Evolutionary conservation across 108 stramenopile species (phyloP).

Genomic region (Pseudonitzschia pungens): DNA sequence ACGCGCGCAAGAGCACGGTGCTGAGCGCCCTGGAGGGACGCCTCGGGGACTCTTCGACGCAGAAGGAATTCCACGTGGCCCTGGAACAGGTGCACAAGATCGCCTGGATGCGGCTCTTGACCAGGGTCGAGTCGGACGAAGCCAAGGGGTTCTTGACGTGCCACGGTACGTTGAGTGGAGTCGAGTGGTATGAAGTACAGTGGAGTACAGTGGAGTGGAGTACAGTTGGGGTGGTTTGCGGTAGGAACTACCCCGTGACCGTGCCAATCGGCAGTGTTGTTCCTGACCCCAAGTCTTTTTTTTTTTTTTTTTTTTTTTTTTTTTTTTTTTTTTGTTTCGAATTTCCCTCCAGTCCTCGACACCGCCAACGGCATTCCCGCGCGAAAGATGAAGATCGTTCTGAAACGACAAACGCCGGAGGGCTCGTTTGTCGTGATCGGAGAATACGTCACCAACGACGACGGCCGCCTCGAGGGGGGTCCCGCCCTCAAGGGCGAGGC

Average conservation of each 20-base stretch:
- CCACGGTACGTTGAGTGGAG: slow-evolving; percentile 37
- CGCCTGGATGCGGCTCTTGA: slow-evolving; percentile 89
- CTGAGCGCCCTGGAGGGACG: slow-evolving; percentile 72
- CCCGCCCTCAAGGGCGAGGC: slow-evolving; percentile 67
- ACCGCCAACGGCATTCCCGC: slow-evolving; percentile 85
- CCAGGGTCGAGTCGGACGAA: slow-evolving; percentile 50
- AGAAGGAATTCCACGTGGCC: slow-evolving; percentile 65
- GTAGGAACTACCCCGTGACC: too few relatives aligned
- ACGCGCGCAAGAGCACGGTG: slow-evolving; percentile 82
- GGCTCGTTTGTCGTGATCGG: slow-evolving; percentile 51
- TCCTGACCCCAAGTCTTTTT: too few relatives aligned
- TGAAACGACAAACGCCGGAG: slow-evolving; percentile 51
- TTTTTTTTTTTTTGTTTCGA: neutral
- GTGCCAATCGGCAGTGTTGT: neutral
- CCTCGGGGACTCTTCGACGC: slow-evolving; percentile 25
- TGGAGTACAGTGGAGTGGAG: too few relatives aligned
- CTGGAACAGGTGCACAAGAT: slow-evolving; percentile 87
- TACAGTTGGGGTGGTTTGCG: too few relatives aligned
- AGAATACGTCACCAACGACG: slow-evolving; percentile 75
- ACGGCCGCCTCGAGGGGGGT: slow-evolving; percentile 76
- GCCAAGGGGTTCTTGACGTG: slow-evolving; percentile 83
- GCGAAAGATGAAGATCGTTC: slow-evolving; percentile 70
- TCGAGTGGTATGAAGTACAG: too few relatives aligned
- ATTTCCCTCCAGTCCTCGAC: slow-evolving; percentile 56
- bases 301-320: too few relatives aligned